A percentile compares a stretch with the other conserved stretches of the same genome.
phyloP scores from a whole-genome alignment of 139 green algal genomes.

The Trebouxia sp. region DNA sequence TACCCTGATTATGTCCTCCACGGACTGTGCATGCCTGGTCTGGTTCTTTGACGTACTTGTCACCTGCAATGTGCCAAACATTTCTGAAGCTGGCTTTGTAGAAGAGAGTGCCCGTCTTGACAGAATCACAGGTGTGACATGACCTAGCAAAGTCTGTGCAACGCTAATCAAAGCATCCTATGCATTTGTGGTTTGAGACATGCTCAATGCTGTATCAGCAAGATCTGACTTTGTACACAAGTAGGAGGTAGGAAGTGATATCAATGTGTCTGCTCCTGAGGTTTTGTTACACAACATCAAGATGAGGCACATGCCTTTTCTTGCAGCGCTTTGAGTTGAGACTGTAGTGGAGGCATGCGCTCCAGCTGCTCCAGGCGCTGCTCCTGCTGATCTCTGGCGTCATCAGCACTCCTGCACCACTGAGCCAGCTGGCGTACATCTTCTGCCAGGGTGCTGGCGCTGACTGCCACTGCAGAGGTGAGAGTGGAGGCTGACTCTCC shows the following conservation, averaged over 20 bases:
- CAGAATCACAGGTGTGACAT: too few relatives aligned
- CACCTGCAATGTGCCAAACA: too few relatives aligned
- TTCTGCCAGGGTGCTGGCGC: constrained; percentile 23
- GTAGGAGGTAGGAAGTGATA: too few relatives aligned
- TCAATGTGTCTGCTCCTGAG: too few relatives aligned
- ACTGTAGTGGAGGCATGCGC: neutral
- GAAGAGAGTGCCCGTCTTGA: too few relatives aligned
- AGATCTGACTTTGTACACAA: too few relatives aligned
- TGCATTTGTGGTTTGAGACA: too few relatives aligned
- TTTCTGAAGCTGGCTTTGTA: too few relatives aligned
- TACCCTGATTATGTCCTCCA: constrained; percentile 13
- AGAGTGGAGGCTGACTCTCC: constrained; percentile 3
- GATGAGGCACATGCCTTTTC: constrained; percentile 15
- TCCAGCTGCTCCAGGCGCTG: constrained; percentile 20
- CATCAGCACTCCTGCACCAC: constrained; percentile 26
- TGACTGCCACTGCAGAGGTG: constrained; percentile 24
- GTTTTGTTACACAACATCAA: too few relatives aligned
- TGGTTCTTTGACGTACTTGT: neutral
- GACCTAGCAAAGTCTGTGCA: too few relatives aligned
- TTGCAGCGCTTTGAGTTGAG: constrained; percentile 16
- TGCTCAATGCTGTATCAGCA: too few relatives aligned
- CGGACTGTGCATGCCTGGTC: constrained; percentile 3
- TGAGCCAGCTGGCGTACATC: constrained; percentile 27
- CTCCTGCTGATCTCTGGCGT: neutral
- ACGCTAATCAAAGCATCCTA: too few relatives aligned